These are phyloP conservation scores for Ganoderma multipileum DNA, from an alignment of 1,284 basidiomycete species.

Conservation along the genomic window DNA sequence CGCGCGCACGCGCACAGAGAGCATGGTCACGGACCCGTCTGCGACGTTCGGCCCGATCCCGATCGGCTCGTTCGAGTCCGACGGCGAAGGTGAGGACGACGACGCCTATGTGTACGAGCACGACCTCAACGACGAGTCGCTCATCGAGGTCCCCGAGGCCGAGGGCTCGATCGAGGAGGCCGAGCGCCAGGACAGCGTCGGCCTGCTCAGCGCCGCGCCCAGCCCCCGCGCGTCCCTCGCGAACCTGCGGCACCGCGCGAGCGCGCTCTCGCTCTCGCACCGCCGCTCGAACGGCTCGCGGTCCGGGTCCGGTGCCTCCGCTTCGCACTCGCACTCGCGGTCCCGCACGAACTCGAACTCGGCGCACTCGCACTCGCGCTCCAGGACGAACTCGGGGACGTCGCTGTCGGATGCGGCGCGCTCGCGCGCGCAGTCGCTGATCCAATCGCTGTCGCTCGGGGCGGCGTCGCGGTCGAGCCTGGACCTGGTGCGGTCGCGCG, in stretches of 20 bases:
- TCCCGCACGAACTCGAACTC: conserved; percentile 40
- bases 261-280: conserved; percentile 39
- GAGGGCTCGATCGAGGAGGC: conserved; percentile 64
- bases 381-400: conserved; percentile 55
- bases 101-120: conserved; percentile 48
- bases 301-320: not conserved
- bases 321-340: conserved; percentile 16
- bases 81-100: conserved; percentile 48
- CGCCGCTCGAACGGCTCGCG: conserved; percentile 35
- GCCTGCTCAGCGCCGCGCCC: conserved; percentile 57
- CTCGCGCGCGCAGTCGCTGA: conserved; percentile 65
- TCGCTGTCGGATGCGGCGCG: conserved; percentile 52
- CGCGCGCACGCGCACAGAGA: conserved; percentile 52
- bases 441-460: conserved; percentile 66
- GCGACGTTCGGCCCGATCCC: conserved; percentile 44
- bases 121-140: conserved; percentile 46
- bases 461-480: conserved; percentile 67
- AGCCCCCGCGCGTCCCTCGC: conserved; percentile 65
- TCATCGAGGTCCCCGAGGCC: conserved; percentile 59
- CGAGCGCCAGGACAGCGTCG: conserved; percentile 76
- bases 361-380: conserved; percentile 48
- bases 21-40: conserved; percentile 45
- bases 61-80: conserved; percentile 44
- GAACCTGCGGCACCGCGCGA: conserved; percentile 51
- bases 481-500: conserved; percentile 56